Evolutionary conservation across 192 early-diverging fungal species (phyloP).

Genomic region (Bifiguratus adelaidae): DNA sequence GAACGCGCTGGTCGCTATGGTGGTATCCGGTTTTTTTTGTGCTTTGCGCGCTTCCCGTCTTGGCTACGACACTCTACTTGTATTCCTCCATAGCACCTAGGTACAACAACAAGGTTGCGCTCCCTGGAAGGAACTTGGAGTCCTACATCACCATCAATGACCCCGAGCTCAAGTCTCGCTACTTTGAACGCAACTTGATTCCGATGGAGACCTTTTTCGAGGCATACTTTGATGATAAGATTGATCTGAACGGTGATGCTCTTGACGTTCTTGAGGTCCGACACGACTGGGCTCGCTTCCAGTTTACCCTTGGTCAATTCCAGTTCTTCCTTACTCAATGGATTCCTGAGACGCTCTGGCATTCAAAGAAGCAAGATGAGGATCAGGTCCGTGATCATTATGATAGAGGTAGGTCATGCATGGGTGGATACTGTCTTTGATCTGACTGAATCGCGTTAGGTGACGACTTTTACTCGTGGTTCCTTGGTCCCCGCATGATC

Average conservation of each 20-base stretch:
- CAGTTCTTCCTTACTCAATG: conserved; percentile 93
- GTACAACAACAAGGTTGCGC: conserved; percentile 50
- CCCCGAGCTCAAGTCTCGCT: conserved; percentile 56
- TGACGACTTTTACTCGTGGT: conserved; percentile 94
- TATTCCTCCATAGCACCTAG: conserved; percentile 56
- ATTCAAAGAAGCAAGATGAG: conserved; percentile 96
- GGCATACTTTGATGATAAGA: conserved; percentile 91
- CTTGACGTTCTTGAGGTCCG: conserved; percentile 82
- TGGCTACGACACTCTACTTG: conserved; percentile 57
- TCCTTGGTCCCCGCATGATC: conserved; percentile 90
- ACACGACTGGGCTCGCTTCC: conserved; percentile 92
- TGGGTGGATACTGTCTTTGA: too few species aligned
- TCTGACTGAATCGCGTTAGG: too few species aligned
- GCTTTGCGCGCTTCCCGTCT: conserved; percentile 57
- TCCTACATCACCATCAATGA: conserved; percentile 88
- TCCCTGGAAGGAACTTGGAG: conserved; percentile 76
- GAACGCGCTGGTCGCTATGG: conserved; percentile 52
- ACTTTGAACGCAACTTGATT: conserved; percentile 75
- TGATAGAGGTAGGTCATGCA: too few species aligned
- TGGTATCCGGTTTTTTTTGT: conserved; percentile 48
- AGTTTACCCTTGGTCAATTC: conserved; percentile 70
- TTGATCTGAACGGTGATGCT: conserved; percentile 84
- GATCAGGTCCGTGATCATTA: conserved; percentile 97
- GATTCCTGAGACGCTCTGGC: conserved; percentile 96
- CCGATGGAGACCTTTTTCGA: conserved; percentile 98